These are phyloP conservation scores for Chlamydomonas sp. DNA, from an alignment of 139 green algal species.

Conservation along the genomic window DNA sequence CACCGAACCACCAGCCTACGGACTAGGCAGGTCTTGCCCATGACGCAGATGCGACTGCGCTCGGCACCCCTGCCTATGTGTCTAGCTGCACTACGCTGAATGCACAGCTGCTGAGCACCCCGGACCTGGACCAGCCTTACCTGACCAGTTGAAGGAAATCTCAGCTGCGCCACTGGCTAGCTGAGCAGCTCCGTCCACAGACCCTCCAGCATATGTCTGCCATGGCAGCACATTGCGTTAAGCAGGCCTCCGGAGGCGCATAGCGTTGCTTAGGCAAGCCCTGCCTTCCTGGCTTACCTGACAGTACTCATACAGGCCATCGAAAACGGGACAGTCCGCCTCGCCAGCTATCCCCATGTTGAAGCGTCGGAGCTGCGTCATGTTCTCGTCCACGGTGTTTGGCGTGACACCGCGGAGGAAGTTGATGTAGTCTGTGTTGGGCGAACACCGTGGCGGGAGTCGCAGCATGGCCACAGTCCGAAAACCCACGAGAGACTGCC, in stretches of 20 bases:
- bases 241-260: not conserved
- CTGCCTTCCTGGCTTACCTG: conserved; percentile 60
- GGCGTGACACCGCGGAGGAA: conserved; percentile 96
- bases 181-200: conserved; percentile 88
- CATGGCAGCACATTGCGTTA: not conserved
- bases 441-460: not conserved
- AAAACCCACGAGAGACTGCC: too few species aligned
- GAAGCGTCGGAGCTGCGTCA: conserved; percentile 94
- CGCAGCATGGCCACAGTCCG: too few species aligned
- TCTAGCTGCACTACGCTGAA: too few species aligned
- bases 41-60: too few species aligned
- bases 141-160: conserved; percentile 95
- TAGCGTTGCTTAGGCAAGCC: not conserved
- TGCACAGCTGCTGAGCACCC: too few species aligned
- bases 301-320: conserved; percentile 96
- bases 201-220: conserved; percentile 75
- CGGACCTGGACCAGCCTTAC: conserved; percentile 32
- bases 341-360: conserved; percentile 95
- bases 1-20: too few species aligned
- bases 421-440: conserved; percentile 92
- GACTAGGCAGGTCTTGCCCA: too few species aligned
- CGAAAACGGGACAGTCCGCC: conserved; percentile 97
- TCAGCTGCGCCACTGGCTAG: conserved; percentile 86
- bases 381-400: conserved; percentile 95
- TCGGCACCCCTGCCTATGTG: too few species aligned